Conservation (phyloP, 176 grass and related monocot species). For the Eleusine coracana region DNA sequence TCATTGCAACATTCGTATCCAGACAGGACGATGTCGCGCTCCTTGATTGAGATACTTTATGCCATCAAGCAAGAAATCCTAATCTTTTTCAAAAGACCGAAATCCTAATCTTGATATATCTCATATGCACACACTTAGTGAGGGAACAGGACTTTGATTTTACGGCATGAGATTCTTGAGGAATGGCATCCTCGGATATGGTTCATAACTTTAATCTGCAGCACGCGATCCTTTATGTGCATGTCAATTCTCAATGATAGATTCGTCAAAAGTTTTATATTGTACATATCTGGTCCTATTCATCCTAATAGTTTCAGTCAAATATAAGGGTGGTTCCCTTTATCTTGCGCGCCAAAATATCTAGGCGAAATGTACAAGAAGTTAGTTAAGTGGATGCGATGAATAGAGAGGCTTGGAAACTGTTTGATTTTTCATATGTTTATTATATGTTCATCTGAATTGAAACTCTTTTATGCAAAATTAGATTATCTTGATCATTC, state of each 20-base stretch:
- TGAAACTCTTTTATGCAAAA: neutral
- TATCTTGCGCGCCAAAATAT: neutral
- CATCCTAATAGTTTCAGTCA: neutral
- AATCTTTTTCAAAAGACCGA: neutral
- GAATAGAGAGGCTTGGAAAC: too few species aligned
- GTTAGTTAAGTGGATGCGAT: neutral
- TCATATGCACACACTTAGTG: neutral
- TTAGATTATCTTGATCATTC: neutral
- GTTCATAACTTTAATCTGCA: constrained; percentile 32
- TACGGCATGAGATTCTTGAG: constrained; percentile 28
- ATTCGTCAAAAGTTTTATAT: constrained; percentile 16
- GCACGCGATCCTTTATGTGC: constrained; percentile 46
- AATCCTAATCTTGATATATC: neutral
- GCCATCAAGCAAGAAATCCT: constrained; percentile 30
- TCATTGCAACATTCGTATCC: neutral
- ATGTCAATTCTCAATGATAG: constrained; percentile 11
- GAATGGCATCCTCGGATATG: constrained; percentile 57
- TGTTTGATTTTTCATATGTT: too few species aligned
- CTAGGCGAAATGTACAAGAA: neutral
- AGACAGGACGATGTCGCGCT: neutral
- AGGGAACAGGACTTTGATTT: neutral
- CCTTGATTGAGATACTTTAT: constrained; percentile 43
- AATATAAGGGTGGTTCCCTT: neutral
- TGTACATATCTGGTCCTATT: neutral
- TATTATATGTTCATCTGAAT: neutral